These are phyloP conservation scores for Takashimella koratensis DNA, from an alignment of 1,284 basidiomycete genomes.

Conservation along the genomic window DNA sequence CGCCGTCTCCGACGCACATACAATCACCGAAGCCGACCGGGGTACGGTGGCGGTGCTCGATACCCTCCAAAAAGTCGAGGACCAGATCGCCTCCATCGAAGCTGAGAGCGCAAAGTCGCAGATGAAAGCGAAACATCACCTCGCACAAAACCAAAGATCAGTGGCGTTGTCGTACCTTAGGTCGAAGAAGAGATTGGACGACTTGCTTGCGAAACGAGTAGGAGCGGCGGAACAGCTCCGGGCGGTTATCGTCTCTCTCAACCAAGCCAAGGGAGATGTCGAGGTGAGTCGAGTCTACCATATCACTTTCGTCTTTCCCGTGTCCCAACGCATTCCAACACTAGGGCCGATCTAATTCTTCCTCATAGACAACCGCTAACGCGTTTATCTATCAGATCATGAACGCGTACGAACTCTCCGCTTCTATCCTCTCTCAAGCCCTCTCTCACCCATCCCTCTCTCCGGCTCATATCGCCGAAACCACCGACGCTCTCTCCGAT, in stretches of 20 bases:
- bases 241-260: slow-evolving; percentile 72
- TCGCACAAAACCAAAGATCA: slow-evolving; percentile 66
- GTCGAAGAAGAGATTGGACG: slow-evolving; percentile 73
- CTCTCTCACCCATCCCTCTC: slow-evolving; percentile 75
- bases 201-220: slow-evolving; percentile 69
- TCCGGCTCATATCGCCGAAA: slow-evolving; percentile 71
- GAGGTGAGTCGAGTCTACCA: slow-evolving; percentile 57
- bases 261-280: slow-evolving; percentile 80
- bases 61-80: slow-evolving; percentile 39
- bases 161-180: slow-evolving; percentile 72
- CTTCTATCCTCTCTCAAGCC: slow-evolving; percentile 67
- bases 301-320: neutral
- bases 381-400: slow-evolving; percentile 61
- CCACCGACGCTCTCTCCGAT: slow-evolving; percentile 79
- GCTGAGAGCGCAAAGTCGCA: slow-evolving; percentile 67
- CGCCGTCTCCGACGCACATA: slow-evolving; percentile 39
- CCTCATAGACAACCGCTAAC: neutral
- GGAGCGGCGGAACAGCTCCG: slow-evolving; percentile 70
- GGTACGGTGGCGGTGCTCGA: slow-evolving; percentile 38
- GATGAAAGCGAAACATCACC: slow-evolving; percentile 60
- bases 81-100: slow-evolving; percentile 51
- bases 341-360: neutral
- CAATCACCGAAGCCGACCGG: slow-evolving; percentile 45
- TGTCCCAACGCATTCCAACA: neutral
- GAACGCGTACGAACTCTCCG: slow-evolving; percentile 76